Base-by-base conservation (phyloP, 2,329 filamentous ascomycete species). In the Aspergillus fumigatus region DNA sequence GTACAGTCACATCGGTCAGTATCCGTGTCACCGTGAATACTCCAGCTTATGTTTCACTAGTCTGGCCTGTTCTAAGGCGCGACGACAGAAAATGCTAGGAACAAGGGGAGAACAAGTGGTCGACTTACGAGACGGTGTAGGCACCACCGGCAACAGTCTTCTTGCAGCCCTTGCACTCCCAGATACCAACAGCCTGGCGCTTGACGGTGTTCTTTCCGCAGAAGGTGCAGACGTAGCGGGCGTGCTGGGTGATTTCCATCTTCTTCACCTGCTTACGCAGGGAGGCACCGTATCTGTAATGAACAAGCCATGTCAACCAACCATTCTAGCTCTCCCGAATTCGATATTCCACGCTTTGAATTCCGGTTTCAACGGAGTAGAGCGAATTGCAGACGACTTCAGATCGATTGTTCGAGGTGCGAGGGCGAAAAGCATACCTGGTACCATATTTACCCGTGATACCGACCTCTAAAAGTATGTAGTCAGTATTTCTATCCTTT, bases 241-340 rank as follows among this genome's bases (percentile, higher is more conserved):
- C 91, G 85, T 99, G 94, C 82, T 97, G 94, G 74, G 90, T 90
- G 80, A 97, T 90, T 88, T 97, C 94, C 89, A 97, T 96, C 90
- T 97, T 97, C 91, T 97, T 97, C 77, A 94, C 88, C 80, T 92
- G 92, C 87, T 97, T 97, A 83, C 92, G 91, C 82, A 97, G 91
- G 75, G 94, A 97, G 78, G 94, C 93, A 92, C 93, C 94, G 82
- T 96, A 96, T 86, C 91, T 93, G 61, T 70, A 70, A 59, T 55
- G 54, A 59, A 60, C 40, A 50, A 27, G 57, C 59, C 51, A 59
- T 45, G 56, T 69, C 62, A 68, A 65, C 61, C 58, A 55, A 58
- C 53, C 51, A 26, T 52, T 53, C 54, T 48, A 41, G 50, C 23
- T 50, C 40, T 51, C 29, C 32, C 43, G 47, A 56, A 43, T 50